Base-by-base conservation (phyloP, 2,329 filamentous ascomycete genomes). In the Iodosphaeria phyllophila region DNA sequence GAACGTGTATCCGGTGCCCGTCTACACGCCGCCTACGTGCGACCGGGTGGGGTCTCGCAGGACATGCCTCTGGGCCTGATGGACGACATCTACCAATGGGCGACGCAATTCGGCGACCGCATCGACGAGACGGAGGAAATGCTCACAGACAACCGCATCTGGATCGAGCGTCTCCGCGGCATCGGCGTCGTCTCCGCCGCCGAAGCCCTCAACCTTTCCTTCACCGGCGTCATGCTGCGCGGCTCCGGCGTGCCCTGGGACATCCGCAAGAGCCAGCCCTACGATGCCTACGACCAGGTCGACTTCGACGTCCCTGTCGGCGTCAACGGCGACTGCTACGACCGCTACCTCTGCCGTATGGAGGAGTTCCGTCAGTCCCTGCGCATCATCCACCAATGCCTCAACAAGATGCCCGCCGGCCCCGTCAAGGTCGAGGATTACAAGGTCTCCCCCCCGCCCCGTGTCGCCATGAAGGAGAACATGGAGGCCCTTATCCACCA, bases 401-500 rank as follows among this genome's bases (percentile, higher is more conserved):
- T 98, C 41, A 95, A 98, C 66, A 82, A 98, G 63, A 98, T 98
- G 80, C 86, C 91, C 24, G 66, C 79, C 24, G 89, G 89, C 15
- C 89, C 89, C 26, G 69, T 95, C 47, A 78, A 86, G 39, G 82
- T 93, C 20, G 89, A 98, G 56, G 89, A 98, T 56, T 98, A 95
- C 72, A 98, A 98, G 70, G 70, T 98, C 44, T 77, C 80, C 3
- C 89, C 89, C 13, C 89, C 89, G 33, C 91, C 89, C n/a, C 74
- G 89, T 45, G 65, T 80, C 22, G 89, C 89, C 44, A 98, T 98
- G 89, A 98, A 98, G 69, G 89, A 98, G 70, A 98, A 98, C 63
- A 98, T 98, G 91, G 89, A 98, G 60, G 84, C 89, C 19, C 69
- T 98, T 21, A 98, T 98, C 48, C 89, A 98, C 60, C 89, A 98